A percentile compares a stretch with the other conserved stretches of the same genome.
phyloP scores from a whole-genome alignment of 352 stramenopile genomes.

The Pythium myriotylum region DNA sequence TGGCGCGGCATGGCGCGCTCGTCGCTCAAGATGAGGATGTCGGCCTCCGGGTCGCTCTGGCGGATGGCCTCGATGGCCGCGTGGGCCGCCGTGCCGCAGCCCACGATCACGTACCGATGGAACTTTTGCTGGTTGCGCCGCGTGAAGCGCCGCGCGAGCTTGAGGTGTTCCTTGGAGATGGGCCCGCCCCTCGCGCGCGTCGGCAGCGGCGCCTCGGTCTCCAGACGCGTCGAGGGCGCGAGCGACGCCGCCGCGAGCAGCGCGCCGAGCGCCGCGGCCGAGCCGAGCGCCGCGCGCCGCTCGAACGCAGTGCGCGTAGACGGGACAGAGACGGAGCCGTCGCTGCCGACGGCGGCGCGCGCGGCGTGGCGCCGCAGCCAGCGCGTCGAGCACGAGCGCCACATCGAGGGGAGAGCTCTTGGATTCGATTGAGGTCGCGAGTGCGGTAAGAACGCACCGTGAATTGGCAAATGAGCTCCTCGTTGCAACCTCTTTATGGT shows the following conservation, averaged over 20 bases:
- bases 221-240: background rate
- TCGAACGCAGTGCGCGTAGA: background rate
- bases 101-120: constrained; percentile 90
- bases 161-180: constrained; percentile 30
- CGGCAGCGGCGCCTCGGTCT: constrained; percentile 5
- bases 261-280: constrained; percentile 8
- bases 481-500: constrained; percentile 1
- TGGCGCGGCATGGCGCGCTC: constrained; percentile 66
- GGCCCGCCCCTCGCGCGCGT: background rate
- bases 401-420: constrained; percentile 15
- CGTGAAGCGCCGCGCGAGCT: constrained; percentile 63
- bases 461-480: constrained; percentile 2
- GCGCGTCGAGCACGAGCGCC: constrained; percentile 11
- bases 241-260: background rate
- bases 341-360: background rate
- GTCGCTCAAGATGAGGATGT: constrained; percentile 91
- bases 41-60: constrained; percentile 67
- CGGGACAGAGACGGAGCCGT: background rate
- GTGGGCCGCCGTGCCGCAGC: constrained; percentile 86
- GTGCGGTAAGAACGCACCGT: constrained; percentile 4
- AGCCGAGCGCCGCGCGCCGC: constrained; percentile 1
- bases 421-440: background rate
- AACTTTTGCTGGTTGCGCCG: constrained; percentile 72
- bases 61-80: constrained; percentile 92
- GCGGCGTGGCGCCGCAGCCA: constrained; percentile 20